Evolutionary conservation across 2,329 filamentous ascomycete species (phyloP), one percentile per base, ranked within the genome.

Genomic region (Pseudohalonectria lignicola): DNA sequence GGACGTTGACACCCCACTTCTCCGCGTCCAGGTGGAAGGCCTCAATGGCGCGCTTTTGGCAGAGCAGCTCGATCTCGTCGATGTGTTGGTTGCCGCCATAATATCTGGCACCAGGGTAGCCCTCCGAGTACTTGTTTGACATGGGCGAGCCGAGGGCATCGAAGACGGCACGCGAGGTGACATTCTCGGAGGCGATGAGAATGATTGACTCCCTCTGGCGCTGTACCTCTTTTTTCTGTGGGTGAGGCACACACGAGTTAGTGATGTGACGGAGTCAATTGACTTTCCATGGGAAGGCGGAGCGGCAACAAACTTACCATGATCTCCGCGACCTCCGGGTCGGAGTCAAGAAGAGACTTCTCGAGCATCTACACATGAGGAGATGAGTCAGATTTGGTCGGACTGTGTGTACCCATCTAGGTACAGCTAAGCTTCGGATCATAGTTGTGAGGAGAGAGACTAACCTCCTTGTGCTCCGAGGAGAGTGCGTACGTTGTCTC

Each of bases 121-220:
- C 92, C 74, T 98, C 92, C 15, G 87, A 95, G 77, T 98, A 98
- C 73, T 98, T 98, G 78, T 98, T 94, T 65, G 85, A 86, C 84
- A 92, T 93, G 62, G 84, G 82, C 42, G 81, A 88, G 55, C 92
- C 92, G 49, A 98, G 79, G 43, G 92, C 92, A 69, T 98, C 88
- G 69, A 94, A 94, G 56, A 98, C 92, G 54, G 92, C 88, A 53
- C 88, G 87, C 46, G 92, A 98, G 42, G 92, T 98, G 67, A 98
- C 88, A 74, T 98, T 98, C 73, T 98, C 92, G 41, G 92, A 96
- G 57, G 92, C 90, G 55, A 98, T 98, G 60, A 98, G 81, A 58
- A 96, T 86, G 66, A 98, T 94, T 53, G 88, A 96, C 74, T 98
- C 88, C 63, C 86, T 82, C 73, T 98, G 92, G 60, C 92, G 86